Conservation (phyloP, 768 basidiomycete species). For the Boletus huronensis region DNA sequence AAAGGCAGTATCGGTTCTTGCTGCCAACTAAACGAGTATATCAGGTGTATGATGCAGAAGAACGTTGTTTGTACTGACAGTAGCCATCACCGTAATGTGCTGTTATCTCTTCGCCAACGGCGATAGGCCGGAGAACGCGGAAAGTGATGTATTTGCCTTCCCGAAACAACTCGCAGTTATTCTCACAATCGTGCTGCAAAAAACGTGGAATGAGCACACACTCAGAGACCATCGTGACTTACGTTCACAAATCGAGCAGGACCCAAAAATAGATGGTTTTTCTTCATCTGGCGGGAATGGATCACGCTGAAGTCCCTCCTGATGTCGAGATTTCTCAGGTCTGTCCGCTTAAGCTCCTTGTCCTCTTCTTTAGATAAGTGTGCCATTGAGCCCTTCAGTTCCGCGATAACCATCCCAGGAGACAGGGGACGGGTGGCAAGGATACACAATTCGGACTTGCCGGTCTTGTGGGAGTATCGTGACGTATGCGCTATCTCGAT, state of each 20-base stretch:
- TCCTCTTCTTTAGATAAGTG: slow-evolving; percentile 84
- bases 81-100: slow-evolving; percentile 90
- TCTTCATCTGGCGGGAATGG: slow-evolving; percentile 88
- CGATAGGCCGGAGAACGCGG: slow-evolving; percentile 73
- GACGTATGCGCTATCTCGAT: slow-evolving; percentile 90
- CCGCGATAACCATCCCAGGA: slow-evolving; percentile 72
- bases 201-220: neutral
- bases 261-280: slow-evolving; percentile 86
- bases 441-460: slow-evolving; percentile 86
- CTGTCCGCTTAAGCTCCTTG: slow-evolving; percentile 79
- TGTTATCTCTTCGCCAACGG: slow-evolving; percentile 81
- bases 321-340: slow-evolving; percentile 64
- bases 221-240: slow-evolving; percentile 32
- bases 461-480: slow-evolving; percentile 81
- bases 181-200: slow-evolving; percentile 80
- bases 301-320: slow-evolving; percentile 89
- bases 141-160: slow-evolving; percentile 90
- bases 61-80: slow-evolving; percentile 52
- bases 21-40: slow-evolving; percentile 52
- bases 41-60: slow-evolving; percentile 21
- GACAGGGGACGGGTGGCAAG: slow-evolving; percentile 71
- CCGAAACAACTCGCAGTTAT: slow-evolving; percentile 85
- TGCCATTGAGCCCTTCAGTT: slow-evolving; percentile 89
- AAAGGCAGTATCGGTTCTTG: slow-evolving; percentile 73
- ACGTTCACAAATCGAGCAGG: slow-evolving; percentile 93